phyloP scores from a whole-genome alignment of 371 early-diverging fungal genomes.

The Syncephalastrum sp. region DNA sequence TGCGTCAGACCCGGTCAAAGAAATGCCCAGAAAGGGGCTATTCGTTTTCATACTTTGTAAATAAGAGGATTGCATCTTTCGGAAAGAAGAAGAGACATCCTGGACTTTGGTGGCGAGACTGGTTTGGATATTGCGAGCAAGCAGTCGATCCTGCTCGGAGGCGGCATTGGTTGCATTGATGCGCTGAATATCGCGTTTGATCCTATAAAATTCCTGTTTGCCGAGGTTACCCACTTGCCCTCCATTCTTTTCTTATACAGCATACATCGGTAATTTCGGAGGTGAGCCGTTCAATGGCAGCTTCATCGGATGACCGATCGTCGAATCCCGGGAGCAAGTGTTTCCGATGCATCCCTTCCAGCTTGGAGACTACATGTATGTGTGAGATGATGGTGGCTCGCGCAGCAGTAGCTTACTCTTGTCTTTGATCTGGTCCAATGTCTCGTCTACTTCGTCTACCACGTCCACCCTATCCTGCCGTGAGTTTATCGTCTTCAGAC shows the following conservation, averaged over 20 bases:
- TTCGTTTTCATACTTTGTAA: slow-evolving; percentile 68
- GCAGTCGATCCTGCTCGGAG: slow-evolving; percentile 62
- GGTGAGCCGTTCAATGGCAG: slow-evolving; percentile 80
- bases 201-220: slow-evolving; percentile 78
- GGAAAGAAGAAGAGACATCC: slow-evolving; percentile 76
- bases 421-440: slow-evolving; percentile 52
- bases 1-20: no score
- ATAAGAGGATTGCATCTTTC: slow-evolving; percentile 86
- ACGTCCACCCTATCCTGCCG: slow-evolving; percentile 73
- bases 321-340: slow-evolving; percentile 94
- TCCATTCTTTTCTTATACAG: background rate
- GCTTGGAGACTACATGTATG: slow-evolving; percentile 59
- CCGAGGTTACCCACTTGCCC: background rate
- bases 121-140: slow-evolving; percentile 87
- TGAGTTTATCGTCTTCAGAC: background rate
- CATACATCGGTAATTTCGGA: slow-evolving; percentile 78
- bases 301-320: slow-evolving; percentile 82
- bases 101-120: slow-evolving; percentile 89
- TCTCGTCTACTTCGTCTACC: slow-evolving; percentile 78
- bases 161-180: slow-evolving; percentile 54
- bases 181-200: slow-evolving; percentile 78
- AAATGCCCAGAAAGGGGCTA: background rate
- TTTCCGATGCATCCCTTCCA: slow-evolving; percentile 88
- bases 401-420: slow-evolving; percentile 51
- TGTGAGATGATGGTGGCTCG: background rate